Evolutionary conservation across 495 filamentous ascomycete genomes (phyloP), one percentile per base, ranked within the genome.

Genomic region (Penicilliopsis zonata): DNA sequence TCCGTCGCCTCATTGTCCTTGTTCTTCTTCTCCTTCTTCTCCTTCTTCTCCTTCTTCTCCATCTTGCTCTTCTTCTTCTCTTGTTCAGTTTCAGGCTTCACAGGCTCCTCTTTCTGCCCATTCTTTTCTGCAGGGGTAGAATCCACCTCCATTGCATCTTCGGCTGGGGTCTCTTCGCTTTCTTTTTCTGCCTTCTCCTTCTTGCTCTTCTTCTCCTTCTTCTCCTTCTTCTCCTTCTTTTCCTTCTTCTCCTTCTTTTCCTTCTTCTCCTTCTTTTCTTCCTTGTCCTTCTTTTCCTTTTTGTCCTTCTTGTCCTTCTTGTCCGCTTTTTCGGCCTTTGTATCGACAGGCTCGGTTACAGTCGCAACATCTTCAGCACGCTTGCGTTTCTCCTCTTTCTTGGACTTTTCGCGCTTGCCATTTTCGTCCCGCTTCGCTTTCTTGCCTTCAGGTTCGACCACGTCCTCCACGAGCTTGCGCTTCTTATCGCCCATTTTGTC

Each of bases 401-500:
- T 5, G 26, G 7, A 14, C 23, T 53, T 53, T 37, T 47, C 48
- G 1, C 50, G 43, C 30, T 24, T 36, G 13, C 27, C 19, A 6
- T 46, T 42, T 40, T 48, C 40, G 22, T 57, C 50, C 31, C 46
- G 47, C 48, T 60, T 60, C 27, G 44, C 45, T 49, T 62, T 62
- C 51, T 62, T 59, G 19, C 45, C 53, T 35, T 59, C 39, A 8
- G 58, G 52, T 40, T 51, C 43, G 25, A 31, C 13, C 10, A 47
- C 37, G 4, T 57, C 51, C 24, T 31, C 46, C 20, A 42, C 41
- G 43, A 57, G 52, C 50, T 66, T 66, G 54, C 61, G 61, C 50
- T 60, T 63, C 42, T 59, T 63, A 41, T 63, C 56, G 31, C 53
- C 45, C 54, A 62, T 65, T 49, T 33, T 52, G 25, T 34, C n/a